These are phyloP conservation scores for Pythium insidiosum DNA, from an alignment of 352 stramenopile genomes.

Conservation along the genomic window DNA sequence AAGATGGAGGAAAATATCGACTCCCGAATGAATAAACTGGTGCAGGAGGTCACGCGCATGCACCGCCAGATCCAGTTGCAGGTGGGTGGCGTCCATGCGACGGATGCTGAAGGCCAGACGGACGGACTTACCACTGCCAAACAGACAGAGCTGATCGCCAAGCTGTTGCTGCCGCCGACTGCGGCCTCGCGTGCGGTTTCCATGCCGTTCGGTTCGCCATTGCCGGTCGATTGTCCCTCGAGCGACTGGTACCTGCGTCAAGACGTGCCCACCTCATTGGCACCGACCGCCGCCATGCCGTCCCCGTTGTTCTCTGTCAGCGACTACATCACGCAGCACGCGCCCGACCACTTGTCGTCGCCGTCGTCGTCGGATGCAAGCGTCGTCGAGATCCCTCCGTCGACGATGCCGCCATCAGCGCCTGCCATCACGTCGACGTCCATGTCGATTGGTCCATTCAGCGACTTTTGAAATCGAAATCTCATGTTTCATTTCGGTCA, in stretches of 20 bases:
- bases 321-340: too few species aligned
- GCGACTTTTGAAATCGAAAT: constrained; percentile 21
- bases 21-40: constrained; percentile 40
- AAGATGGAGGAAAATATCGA: constrained; percentile 52
- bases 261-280: neutral
- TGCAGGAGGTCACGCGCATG: constrained; percentile 44
- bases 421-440: constrained; percentile 2
- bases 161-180: constrained; percentile 22
- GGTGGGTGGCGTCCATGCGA: constrained; percentile 11
- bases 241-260: constrained; percentile 67
- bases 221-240: constrained; percentile 30
- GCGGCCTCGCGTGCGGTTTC: constrained; percentile 10
- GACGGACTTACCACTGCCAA: too few species aligned
- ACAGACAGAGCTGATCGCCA: constrained; percentile 47
- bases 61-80: constrained; percentile 59
- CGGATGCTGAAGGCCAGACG: too few species aligned
- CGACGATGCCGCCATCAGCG: constrained; percentile 1
- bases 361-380: constrained; percentile 24
- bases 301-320: constrained; percentile 42
- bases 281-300: constrained; percentile 8
- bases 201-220: constrained; percentile 6
- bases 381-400: constrained; percentile 21
- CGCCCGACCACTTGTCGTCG: constrained; percentile 21
- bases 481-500: neutral
- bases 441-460: constrained; percentile 18